These are phyloP conservation scores for Metschnikowia dekortorum DNA, from an alignment of 805 yeast species.

Conservation along the genomic window DNA sequence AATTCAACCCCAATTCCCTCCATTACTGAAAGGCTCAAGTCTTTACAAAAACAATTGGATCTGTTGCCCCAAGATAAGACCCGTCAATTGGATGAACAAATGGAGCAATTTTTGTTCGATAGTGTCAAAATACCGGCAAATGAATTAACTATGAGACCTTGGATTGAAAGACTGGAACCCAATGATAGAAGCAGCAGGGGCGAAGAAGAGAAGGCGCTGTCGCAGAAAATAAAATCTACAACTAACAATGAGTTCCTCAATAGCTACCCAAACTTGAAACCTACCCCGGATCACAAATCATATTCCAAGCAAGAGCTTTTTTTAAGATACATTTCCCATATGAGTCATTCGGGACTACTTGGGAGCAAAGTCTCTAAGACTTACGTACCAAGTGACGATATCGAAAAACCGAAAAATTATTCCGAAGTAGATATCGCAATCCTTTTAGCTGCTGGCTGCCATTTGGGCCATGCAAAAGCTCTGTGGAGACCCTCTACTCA, in stretches of 20 bases:
- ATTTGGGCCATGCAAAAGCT: constrained; percentile 84
- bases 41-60: constrained; percentile 29
- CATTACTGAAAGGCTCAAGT: constrained; percentile 25
- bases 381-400: constrained; percentile 66
- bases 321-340: constrained; percentile 66
- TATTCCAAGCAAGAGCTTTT: constrained; percentile 76
- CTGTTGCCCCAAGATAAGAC: constrained; percentile 29
- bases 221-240: constrained; percentile 26
- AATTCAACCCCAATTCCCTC: constrained; percentile 32
- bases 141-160: constrained; percentile 31
- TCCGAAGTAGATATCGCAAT: constrained; percentile 61
- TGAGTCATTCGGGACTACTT: constrained; percentile 46
- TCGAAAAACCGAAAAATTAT: constrained; percentile 53
- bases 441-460: constrained; percentile 88
- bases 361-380: constrained; percentile 66
- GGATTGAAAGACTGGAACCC: constrained; percentile 19
- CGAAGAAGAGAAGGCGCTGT: constrained; percentile 8
- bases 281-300: constrained; percentile 57
- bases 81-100: constrained; percentile 36
- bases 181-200: background rate
- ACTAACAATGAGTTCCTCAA: constrained; percentile 26
- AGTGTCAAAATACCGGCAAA: constrained; percentile 30
- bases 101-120: constrained; percentile 33
- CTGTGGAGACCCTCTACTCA: constrained; percentile 78
- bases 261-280: constrained; percentile 58